Percentiles rank a stretch among this genome's conserved stretches.
Evolutionary conservation across 352 stramenopile genomes (phyloP).

Genomic region (Phytophthora fragariaefolia): DNA sequence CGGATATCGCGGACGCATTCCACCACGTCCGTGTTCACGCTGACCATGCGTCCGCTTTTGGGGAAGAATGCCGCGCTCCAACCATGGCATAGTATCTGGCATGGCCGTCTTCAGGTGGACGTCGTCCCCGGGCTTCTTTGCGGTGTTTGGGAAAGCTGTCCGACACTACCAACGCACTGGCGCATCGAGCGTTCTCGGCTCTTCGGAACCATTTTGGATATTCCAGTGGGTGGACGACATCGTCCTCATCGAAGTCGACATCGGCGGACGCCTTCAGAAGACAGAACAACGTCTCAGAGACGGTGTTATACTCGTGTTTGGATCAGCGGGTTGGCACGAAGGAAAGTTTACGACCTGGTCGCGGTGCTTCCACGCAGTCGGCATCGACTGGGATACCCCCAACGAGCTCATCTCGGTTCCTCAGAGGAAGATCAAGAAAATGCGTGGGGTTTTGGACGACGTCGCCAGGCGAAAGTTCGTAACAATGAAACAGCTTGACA

Average conservation of each 20-base stretch:
- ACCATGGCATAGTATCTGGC: not conserved
- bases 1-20: constrained; percentile 5
- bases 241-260: not conserved
- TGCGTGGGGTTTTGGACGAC: not conserved
- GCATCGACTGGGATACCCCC: not conserved
- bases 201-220: not conserved
- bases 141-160: not conserved
- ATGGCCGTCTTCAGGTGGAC: not conserved
- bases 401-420: not conserved
- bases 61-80: not conserved
- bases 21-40: constrained; percentile 3
- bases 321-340: not conserved
- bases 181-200: not conserved
- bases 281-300: not conserved
- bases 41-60: not conserved
- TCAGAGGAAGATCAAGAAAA: not conserved
- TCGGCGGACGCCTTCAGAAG: not conserved
- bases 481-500: not conserved
- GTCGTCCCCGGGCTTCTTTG: not conserved
- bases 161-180: not conserved
- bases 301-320: not conserved
- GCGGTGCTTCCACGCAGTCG: not conserved
- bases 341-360: constrained; percentile 1
- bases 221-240: not conserved
- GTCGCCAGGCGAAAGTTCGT: not conserved